These are phyloP conservation scores for Isabelozyma gotoi DNA, from an alignment of 805 yeast genomes.

Conservation along the genomic window DNA sequence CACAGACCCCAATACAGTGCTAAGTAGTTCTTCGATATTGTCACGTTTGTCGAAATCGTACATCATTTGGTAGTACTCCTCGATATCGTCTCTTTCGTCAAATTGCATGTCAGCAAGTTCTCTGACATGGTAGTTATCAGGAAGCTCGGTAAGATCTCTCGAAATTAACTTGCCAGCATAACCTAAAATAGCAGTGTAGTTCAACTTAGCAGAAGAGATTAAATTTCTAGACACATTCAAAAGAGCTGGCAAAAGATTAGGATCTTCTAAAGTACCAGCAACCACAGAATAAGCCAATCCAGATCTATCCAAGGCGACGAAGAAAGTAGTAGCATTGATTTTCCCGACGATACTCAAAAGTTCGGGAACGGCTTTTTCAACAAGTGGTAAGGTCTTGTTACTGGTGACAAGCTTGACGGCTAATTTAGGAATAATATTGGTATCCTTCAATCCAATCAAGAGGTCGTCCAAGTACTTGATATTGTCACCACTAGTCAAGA, in stretches of 20 bases:
- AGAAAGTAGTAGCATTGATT: slow-evolving; percentile 23
- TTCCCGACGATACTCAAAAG: slow-evolving; percentile 12
- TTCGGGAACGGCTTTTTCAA: slow-evolving; percentile 13
- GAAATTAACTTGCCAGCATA: slow-evolving; percentile 11
- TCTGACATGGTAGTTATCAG: slow-evolving; percentile 1
- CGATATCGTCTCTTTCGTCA: not conserved
- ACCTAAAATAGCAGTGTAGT: slow-evolving; percentile 9
- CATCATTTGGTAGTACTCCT: not conserved
- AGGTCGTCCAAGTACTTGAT: slow-evolving; percentile 21
- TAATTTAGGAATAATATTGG: slow-evolving; percentile 23
- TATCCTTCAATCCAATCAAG: slow-evolving; percentile 19
- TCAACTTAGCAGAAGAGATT: slow-evolving; percentile 7
- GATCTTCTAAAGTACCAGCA: slow-evolving; percentile 20
- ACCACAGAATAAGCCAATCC: slow-evolving; percentile 26
- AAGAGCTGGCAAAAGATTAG: slow-evolving; percentile 22
- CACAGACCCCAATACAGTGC: slow-evolving; percentile 26
- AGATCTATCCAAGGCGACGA: slow-evolving; percentile 28
- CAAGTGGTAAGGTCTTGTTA: slow-evolving; percentile 19
- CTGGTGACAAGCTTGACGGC: slow-evolving; percentile 20
- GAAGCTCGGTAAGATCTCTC: slow-evolving; percentile 1
- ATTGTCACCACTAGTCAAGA: slow-evolving; percentile 19
- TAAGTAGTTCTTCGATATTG: slow-evolving; percentile 28
- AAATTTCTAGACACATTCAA: slow-evolving; percentile 17
- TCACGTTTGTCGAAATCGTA: slow-evolving; percentile 18
- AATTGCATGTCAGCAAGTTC: slow-evolving; percentile 6